Base-by-base conservation (phyloP, 2,329 filamentous ascomycete genomes). In the Atkinsonella hypoxylon region DNA sequence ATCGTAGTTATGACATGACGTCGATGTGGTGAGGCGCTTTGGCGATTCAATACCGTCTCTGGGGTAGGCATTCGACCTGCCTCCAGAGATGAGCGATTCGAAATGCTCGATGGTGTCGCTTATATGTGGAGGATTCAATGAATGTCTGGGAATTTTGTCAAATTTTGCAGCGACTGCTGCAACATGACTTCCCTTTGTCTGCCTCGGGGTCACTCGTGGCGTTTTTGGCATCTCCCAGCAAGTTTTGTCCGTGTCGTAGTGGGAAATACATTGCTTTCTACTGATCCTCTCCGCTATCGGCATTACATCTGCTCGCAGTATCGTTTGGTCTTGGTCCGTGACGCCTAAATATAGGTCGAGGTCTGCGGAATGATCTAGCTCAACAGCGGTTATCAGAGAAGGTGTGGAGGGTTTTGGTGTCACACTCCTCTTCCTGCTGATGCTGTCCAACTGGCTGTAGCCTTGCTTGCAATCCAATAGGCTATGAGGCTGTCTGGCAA, bases 61-160 rank as follows among this genome's bases (percentile, higher is more conserved):
- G 41, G 18, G 18, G 18, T 43, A 46, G n/a, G 6, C 12, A 22
- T 20, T 38, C n/a, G 31, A 22, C 20, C 32, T 18, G 30, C 49
- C 51, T 32, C 41, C 41, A 26, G 48, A 39, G 13, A 47, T 50
- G 38, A 53, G 45, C 17, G 51, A 45, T 47, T 53, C 51, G 20
- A 53, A 53, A 41, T 44, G 51, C n/a, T 46, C 51, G 30, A 53
- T 53, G 18, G 31, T 50, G 43, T 50, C 47, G 20, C 39, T 49
- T 18, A 53, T 53, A 30, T 36, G 51, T 47, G 44, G 43, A 17
- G 34, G 30, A 20, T 45, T 30, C 34, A 40, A n/a, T 18, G 42
- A 26, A n/a, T 49, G 31, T 17, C 45, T 47, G 32, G 51, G 31
- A 38, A 10, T 13, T 6, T 47, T n/a, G 15, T 49, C 51, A 6